Evolutionary conservation across 2,329 filamentous ascomycete genomes (phyloP), one percentile per base, ranked within the genome.

Genomic region (Myriosclerotinia scirpicola): DNA sequence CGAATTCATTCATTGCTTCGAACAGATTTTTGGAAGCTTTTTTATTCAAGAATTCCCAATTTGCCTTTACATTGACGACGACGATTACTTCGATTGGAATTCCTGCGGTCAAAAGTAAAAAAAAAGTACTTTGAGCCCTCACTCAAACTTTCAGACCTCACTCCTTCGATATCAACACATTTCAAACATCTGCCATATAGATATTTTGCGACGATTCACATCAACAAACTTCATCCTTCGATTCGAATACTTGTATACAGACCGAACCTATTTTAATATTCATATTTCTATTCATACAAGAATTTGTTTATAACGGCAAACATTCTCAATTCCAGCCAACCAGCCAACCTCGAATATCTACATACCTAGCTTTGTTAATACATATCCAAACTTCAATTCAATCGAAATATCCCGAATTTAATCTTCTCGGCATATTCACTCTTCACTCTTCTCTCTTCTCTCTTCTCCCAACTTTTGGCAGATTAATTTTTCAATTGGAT

Each of bases 401-500:
- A 53, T 17, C 42, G 44, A 60, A 60, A 60, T 65, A 34, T n/a
- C 42, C 42, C 52, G 52, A 54, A 40, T 62, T n/a, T 14, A 8
- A 59, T 40, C 22, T 61, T 22, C 46, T 22, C 50, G 14, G 50
- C 38, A 58, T 9, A 60, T 46, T 60, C 66, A 42, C 38, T n/a
- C 44, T 22, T 50, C 46, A 14, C 38, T 48, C 50, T 65, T 58
- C 38, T 8, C 9, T 56, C 44, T 22, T 50, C 46, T 12, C 38
- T 48, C 50, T 65, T 58, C 38, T 8, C 9, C 54, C 60, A 55
- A 63, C 56, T 63, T 68, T 30, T 26, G 50, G 34, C n/a, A 65
- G 65, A 56, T 67, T 56, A 38, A 55, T 55, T 44, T 52, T 48
- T 67, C 71, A 62, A 65, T 71, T 67, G 69, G 67, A 52, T 63